Evolutionary conservation across 2,329 filamentous ascomycete species (phyloP).

Genomic region (Colletotrichum sp.): DNA sequence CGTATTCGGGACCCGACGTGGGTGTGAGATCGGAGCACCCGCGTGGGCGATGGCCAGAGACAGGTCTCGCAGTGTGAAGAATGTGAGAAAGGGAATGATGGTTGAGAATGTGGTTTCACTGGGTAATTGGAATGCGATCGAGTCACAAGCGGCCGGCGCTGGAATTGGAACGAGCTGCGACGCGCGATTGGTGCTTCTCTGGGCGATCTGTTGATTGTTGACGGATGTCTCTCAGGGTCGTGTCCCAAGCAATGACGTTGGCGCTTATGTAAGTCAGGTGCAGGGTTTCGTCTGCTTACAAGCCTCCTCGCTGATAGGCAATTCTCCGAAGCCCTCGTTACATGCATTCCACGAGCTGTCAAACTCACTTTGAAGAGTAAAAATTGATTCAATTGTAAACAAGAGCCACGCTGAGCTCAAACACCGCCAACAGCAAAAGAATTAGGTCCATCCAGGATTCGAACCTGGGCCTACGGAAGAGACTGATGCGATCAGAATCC

Average conservation of each 20-base stretch:
- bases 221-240: neutral
- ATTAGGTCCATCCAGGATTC: constrained; percentile 20
- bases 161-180: neutral
- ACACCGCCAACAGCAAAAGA: neutral
- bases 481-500: constrained; percentile 7
- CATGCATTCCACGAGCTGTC: neutral
- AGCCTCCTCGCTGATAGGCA: neutral
- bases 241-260: constrained; percentile 9
- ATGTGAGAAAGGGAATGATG: neutral
- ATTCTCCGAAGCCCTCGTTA: neutral
- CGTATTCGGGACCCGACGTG: neutral
- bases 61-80: neutral
- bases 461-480: constrained; percentile 21
- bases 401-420: fast-evolving
- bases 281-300: neutral
- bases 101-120: neutral
- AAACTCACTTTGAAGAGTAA: neutral
- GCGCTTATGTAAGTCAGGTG: neutral
- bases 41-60: neutral
- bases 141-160: neutral
- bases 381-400: neutral
- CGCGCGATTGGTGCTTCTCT: neutral
- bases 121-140: neutral
- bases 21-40: neutral
- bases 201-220: constrained; percentile 16